Evolutionary conservation across 1,284 basidiomycete species (phyloP), one percentile per base, ranked within the genome.

Genomic region (Trametes polyzona): DNA sequence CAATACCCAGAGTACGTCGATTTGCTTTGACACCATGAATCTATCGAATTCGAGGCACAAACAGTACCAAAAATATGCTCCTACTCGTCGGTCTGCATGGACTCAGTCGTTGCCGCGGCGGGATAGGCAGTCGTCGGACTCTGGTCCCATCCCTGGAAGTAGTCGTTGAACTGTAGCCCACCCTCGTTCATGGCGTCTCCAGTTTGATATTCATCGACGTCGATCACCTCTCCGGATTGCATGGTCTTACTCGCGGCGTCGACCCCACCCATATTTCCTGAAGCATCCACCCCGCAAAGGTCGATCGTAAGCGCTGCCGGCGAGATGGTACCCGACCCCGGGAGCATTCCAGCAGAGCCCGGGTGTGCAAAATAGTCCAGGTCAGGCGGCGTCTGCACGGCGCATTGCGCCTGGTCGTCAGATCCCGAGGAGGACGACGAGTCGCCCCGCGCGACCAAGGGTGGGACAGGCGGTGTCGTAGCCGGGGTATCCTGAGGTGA

Each of bases 281-380:
- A 39, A 30, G 21, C 47, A 36, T 51, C 35, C 37, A 47, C 33
- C 27, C 12, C 23, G 23, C 14, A 30, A 14, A 5, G 10, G 19
- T 17, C 30, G 30, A 8, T 12, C 11, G 32, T 27, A 14, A 41
- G 24, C 27, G 16, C 32, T 8, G 32, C 32, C 12, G 50, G 44
- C 9, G 46, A 44, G 19, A 39, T 32, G 14, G 21, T 33, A 8
- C 17, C 19, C 14, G 19, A 12, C 9, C 10, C 39, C 27, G 33
- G 11, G 7, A 42, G 9, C 41, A 42, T 26, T 12, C 21, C 12
- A 9, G 29, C 23, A 16, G 39, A 16, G 8, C n/a, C 21, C 21
- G 52, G 48, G 36, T 39, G 27, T 23, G 36, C 10, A 29, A 56
- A 58, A 43, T 58, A 58, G 21, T 58, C n/a, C n/a, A n/a, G n/a